Conservation (phyloP, 768 basidiomycete genomes). For the Pulveroboletus sp. region DNA sequence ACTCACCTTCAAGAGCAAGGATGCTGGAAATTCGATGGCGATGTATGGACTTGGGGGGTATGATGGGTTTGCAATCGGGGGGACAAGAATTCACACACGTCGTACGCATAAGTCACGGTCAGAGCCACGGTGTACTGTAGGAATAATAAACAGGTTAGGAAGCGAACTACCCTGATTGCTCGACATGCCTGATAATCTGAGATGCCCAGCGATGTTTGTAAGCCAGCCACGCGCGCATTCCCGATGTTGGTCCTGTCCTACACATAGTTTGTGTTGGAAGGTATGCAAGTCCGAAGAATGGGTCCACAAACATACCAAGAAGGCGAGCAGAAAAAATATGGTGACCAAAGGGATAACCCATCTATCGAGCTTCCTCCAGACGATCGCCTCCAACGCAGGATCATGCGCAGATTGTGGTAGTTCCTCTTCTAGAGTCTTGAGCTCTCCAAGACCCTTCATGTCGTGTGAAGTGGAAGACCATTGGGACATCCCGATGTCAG, state of each 20-base stretch:
- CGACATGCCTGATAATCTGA: slow-evolving; percentile 24
- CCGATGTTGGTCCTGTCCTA: slow-evolving; percentile 45
- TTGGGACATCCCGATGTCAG: background rate
- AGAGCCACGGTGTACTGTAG: slow-evolving; percentile 36
- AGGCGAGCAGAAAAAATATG: slow-evolving; percentile 46
- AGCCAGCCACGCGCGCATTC: slow-evolving; percentile 60
- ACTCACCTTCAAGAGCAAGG: slow-evolving; percentile 50
- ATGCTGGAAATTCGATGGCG: slow-evolving; percentile 54
- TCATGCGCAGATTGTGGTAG: no score
- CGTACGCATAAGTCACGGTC: slow-evolving; percentile 29
- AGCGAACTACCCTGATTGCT: background rate
- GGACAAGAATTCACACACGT: no score
- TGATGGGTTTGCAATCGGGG: no score
- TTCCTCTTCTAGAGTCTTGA: no score
- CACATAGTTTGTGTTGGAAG: background rate
- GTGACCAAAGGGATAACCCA: slow-evolving; percentile 47
- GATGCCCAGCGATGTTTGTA: slow-evolving; percentile 47
- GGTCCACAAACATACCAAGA: slow-evolving; percentile 38
- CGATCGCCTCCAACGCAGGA: slow-evolving; percentile 31
- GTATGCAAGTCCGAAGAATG: background rate
- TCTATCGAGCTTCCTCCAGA: slow-evolving; percentile 49
- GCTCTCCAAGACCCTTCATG: no score
- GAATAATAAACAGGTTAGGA: background rate
- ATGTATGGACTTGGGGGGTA: slow-evolving; percentile 51
- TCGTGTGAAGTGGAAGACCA: background rate